phyloP scores from a whole-genome alignment of 352 stramenopile genomes.

The Phytophthora crassamura region DNA sequence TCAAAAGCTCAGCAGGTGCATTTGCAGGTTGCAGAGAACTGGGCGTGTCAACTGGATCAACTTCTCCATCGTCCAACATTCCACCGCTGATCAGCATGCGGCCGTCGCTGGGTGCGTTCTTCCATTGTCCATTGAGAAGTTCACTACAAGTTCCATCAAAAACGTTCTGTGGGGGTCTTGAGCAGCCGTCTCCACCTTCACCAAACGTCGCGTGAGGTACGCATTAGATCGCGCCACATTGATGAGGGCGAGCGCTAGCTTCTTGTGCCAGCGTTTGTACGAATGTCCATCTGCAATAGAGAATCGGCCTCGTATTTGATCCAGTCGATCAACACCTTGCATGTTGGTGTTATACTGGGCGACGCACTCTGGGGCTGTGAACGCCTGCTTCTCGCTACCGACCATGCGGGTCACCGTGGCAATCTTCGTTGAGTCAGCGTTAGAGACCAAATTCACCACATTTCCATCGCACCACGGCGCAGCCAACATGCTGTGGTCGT shows the following conservation, averaged over 20 bases:
- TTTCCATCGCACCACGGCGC: constrained; percentile 10
- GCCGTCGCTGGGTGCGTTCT: no score
- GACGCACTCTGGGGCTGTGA: not conserved
- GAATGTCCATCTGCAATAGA: not conserved
- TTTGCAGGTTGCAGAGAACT: not conserved
- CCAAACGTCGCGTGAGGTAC: no score
- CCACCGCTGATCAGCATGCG: no score
- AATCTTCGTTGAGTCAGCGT: not conserved
- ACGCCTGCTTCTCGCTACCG: not conserved
- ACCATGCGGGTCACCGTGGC: not conserved
- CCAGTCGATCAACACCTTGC: not conserved
- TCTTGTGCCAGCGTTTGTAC: not conserved
- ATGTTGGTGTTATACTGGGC: constrained; percentile 6
- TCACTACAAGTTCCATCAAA: no score
- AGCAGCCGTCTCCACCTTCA: no score
- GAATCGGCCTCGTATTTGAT: not conserved
- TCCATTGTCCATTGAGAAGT: no score
- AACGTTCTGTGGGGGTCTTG: no score
- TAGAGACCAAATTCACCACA: constrained; percentile 6
- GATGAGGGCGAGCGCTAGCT: no score
- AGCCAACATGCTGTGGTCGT: constrained; percentile 11
- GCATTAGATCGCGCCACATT: no score
- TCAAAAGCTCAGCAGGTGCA: not conserved
- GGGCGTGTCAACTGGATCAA: not conserved
- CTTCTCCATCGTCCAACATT: not conserved